Evolutionary conservation across 1,139 yeast genomes (phyloP), one percentile per base, ranked within the genome.

Genomic region (Debaryomyces sp.): DNA sequence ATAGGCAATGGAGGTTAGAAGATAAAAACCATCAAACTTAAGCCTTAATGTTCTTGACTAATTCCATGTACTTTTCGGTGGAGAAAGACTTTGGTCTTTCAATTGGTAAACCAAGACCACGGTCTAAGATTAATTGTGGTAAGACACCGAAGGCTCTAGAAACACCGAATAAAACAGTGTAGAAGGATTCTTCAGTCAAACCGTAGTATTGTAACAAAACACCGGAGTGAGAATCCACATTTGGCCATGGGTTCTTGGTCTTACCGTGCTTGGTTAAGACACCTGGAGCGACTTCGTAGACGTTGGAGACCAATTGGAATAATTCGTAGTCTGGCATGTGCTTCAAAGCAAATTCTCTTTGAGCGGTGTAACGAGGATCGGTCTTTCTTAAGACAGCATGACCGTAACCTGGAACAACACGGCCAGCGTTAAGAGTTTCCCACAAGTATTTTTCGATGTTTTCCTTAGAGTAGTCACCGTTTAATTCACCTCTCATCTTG

Each of bases 181-280:
- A 94, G 89, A 90, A 94, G 49, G 95, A 85, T 64, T 91, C 89
- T 80, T 94, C 96, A 54, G 89, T 88, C 75, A 94, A 83, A 60
- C 98, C 98, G 80, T 92, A 94, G 84, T 94, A 91, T 77, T 92
- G 96, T 78, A 94, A 85, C 64, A 94, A 78, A 59, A 92, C 96
- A 78, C 98, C 98, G 48, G 97, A 91, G 77, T 90, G 96, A 51
- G 97, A 89, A 77, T 92, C 98, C 63, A 92, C 98, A 74, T 92
- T 92, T 75, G 98, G 98, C 94, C 94, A 91, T 77, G 97, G 97
- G 84, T 91, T 92, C 85, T 90, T 89, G 68, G 97, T 91, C 84
- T 92, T 92, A 75, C 98, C 98, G 75, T 92, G 98, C 80, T 90
- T 83, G 68, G 95, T 87, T 70, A 92, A 82, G 54, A 92, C 98